Base-by-base conservation (phyloP, 495 filamentous ascomycete species). In the Xanthoparmelia taractica region DNA sequence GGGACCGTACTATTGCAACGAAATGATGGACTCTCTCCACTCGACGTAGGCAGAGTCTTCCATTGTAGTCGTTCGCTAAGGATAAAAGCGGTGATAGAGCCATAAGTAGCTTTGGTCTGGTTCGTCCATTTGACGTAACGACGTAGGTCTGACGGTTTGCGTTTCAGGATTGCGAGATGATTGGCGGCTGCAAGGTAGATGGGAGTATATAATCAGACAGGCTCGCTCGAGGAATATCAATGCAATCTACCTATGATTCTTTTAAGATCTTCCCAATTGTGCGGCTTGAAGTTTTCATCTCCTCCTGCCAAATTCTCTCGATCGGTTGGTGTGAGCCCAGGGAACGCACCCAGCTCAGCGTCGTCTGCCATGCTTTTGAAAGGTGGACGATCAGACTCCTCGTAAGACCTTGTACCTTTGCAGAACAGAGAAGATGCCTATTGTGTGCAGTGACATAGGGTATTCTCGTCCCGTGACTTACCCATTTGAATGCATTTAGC, bases 71-170 rank as follows among this genome's bases (percentile, higher is more conserved):
- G 86, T 66, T 87, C 77, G 65, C 82, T 76, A 47, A 90, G 78
- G 65, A 97, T 80, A 70, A 86, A 96, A 68, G 86, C 84, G 48
- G 84, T 89, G 63, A 92, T 88, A 64, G 79, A 81, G 63, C 91
- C 91, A 73, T 94, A 96, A 61, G 85, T 68, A 37, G 77, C 74
- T 65, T 89, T 91, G 58, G 80, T 89, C 55, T 84, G 74, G 60
- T 79, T 75, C 12, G 84, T 85, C 92, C 92, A 96, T 59, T 82
- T 73, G 59, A 94, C 85, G 73, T 97, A 97, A 56, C 88, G 87
- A 70, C 84, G 79, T 13, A 96, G 81, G 70, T 94, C 89, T 64
- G 87, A 91, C 37, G 93, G 93, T 72, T 84, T 86, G 63, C 93
- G 84, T 74, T 89, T 89, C 37, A 97, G 80, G 17, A 85, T 79